phyloP scores from a whole-genome alignment of 257 asterid species.

The Echites panduratus region DNA sequence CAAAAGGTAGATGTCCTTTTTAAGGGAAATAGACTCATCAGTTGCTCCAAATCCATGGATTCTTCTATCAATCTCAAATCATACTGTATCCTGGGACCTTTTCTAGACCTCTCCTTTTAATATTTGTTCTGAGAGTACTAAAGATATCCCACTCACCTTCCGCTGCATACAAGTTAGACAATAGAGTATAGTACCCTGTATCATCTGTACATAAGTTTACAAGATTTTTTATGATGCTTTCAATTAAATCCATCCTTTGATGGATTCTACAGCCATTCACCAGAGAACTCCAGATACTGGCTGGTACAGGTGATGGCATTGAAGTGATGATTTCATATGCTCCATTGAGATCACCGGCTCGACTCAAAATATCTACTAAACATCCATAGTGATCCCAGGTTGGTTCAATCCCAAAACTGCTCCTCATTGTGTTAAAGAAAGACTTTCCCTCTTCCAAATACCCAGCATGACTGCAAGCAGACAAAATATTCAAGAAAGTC shows the following conservation, averaged over 20 bases:
- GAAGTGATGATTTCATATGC: too few species aligned
- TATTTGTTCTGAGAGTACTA: slow-evolving; percentile 42
- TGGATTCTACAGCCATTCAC: slow-evolving; percentile 86
- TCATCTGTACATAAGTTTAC: slow-evolving; percentile 46
- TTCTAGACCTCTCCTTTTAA: slow-evolving; percentile 43
- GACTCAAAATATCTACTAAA: slow-evolving; percentile 85
- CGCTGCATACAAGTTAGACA: slow-evolving; percentile 72
- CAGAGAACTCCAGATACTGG: slow-evolving; percentile 72
- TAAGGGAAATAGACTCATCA: slow-evolving; percentile 9
- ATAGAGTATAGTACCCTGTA: slow-evolving; percentile 63
- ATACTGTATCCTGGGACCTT: slow-evolving; percentile 72
- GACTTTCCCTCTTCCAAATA: too few species aligned
- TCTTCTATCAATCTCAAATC: slow-evolving; percentile 47
- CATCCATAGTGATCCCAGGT: slow-evolving; percentile 70
- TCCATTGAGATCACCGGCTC: slow-evolving; percentile 65
- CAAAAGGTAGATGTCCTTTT: too few species aligned
- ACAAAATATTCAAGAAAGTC: too few species aligned
- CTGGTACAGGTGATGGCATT: slow-evolving; percentile 51
- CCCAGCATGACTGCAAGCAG: too few species aligned
- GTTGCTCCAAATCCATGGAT: slow-evolving; percentile 13
- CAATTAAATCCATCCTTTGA: slow-evolving; percentile 62
- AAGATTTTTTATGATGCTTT: slow-evolving; percentile 39
- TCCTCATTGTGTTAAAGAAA: slow-evolving; percentile 55
- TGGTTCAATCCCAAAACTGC: slow-evolving; percentile 48
- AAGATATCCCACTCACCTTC: slow-evolving; percentile 70